Conservation (phyloP, 1,284 basidiomycete species). For the Apiotrichum gracile region DNA sequence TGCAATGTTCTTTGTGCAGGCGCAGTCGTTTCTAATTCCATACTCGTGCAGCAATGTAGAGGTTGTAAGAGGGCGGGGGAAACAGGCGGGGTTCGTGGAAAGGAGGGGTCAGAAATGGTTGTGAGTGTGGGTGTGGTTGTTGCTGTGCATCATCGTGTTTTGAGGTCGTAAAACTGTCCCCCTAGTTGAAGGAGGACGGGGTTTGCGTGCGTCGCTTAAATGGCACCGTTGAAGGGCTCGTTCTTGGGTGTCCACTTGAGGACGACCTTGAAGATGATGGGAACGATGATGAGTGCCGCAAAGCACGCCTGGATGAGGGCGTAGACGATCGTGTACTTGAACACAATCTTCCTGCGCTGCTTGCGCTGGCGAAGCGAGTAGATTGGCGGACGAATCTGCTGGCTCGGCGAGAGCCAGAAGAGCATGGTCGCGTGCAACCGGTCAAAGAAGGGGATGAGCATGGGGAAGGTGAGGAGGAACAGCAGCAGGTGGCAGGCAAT, state of each 20-base stretch:
- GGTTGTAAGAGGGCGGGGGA: too few species aligned
- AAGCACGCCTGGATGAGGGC: conserved; percentile 67
- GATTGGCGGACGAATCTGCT: conserved; percentile 88
- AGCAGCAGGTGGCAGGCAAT: conserved; percentile 54
- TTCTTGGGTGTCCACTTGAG: conserved; percentile 56
- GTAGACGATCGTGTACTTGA: conserved; percentile 68
- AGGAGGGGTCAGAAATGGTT: too few species aligned
- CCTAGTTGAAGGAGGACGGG: neutral
- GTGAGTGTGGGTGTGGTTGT: neutral
- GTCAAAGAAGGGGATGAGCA: conserved; percentile 81
- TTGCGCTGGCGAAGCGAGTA: conserved; percentile 83
- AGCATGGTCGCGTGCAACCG: conserved; percentile 80
- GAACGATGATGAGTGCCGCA: conserved; percentile 56
- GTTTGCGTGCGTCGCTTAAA: conserved; percentile 20
- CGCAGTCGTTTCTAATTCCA: too few species aligned
- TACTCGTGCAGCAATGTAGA: too few species aligned
- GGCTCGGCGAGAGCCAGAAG: conserved; percentile 59
- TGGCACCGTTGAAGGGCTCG: conserved; percentile 34
- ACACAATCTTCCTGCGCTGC: conserved; percentile 77
- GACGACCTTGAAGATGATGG: conserved; percentile 55
- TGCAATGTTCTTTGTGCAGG: too few species aligned
- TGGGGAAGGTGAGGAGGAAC: conserved; percentile 70
- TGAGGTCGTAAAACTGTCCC: neutral
- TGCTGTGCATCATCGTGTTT: neutral
- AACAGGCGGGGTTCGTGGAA: too few species aligned